Evolutionary conservation across 2,329 filamentous ascomycete genomes (phyloP), one percentile per base, ranked within the genome.

Genomic region (Xylaria sp.): DNA sequence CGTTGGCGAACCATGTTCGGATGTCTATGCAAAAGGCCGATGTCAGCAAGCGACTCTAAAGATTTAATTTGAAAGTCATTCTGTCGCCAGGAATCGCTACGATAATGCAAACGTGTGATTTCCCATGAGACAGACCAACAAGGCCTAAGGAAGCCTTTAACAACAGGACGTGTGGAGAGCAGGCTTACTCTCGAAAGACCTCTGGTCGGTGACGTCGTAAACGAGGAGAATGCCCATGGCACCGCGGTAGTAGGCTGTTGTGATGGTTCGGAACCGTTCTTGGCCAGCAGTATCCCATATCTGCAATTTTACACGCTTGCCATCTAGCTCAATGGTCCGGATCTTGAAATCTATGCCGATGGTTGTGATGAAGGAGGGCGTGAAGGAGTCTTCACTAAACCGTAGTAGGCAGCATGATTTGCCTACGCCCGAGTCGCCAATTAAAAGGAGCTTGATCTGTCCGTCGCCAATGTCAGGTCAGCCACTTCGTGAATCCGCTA

Each of bases 311-410:
- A 99, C 96, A 72, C 95, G 90, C 89, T 99, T 99, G 81, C 95
- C 95, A 84, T 99, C 96, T 76, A 99, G 88, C 85, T 99, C 96
- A 84, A 99, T 99, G 74, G 96, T 99, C 75, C 96, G 90, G 81
- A 99, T 99, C 89, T 99, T 99, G 87, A 99, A 99, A 85, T 99
- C 96, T 86, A 99, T 98, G 76, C 96, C 96, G 83, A 99, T 99
- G 72, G 96, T 99, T 72, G 94, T 97, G 86, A 98, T 98, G 87
- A 97, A 98, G 76, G 94, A 97, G 52, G 94, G 94, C 63, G 94
- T 98, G 85, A 97, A 98, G 56, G 93, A 97, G 86, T 98, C 94
- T 85, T 98, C 94, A 83, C 94, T 97, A 87, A 98, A 98, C 77
- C 94, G 93, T 80, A 98, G 87, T 81, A 98, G 88, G 84, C 94